Evolutionary conservation across 2,329 filamentous ascomycete species (phyloP).

Genomic region (Chlorencoelia australis): DNA sequence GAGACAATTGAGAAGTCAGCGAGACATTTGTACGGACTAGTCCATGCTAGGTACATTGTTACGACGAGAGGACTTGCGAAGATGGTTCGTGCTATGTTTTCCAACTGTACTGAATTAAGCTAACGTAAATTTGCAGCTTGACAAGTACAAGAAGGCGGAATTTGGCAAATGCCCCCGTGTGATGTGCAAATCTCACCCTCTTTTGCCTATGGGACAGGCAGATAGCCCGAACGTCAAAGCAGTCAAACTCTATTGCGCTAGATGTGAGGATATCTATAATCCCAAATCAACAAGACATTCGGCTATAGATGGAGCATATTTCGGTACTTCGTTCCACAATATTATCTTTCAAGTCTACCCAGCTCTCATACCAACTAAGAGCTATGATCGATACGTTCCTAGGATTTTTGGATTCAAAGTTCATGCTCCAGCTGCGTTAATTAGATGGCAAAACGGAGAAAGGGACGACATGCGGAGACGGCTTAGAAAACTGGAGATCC

Average conservation of each 20-base stretch:
- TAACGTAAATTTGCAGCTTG: constrained; percentile 52
- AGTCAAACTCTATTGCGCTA: constrained; percentile 93
- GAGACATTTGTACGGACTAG: constrained; percentile 86
- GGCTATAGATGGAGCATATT: constrained; percentile 93
- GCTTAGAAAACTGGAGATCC: constrained; percentile 60
- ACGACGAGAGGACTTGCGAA: constrained; percentile 89
- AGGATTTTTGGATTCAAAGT: constrained; percentile 93
- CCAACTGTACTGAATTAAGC: constrained; percentile 1
- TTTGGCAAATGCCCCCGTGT: constrained; percentile 98
- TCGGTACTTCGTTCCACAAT: constrained; percentile 96
- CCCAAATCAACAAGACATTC: constrained; percentile 95
- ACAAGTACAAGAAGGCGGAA: constrained; percentile 97
- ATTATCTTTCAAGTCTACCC: constrained; percentile 99
- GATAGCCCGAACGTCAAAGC: constrained; percentile 81
- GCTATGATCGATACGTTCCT: constrained; percentile 74
- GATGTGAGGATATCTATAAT: constrained; percentile 98
- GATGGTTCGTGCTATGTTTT: constrained; percentile 57
- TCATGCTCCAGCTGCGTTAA: constrained; percentile 76
- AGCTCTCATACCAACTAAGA: constrained; percentile 77
- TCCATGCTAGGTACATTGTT: constrained; percentile 94
- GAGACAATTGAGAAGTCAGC: constrained; percentile 98
- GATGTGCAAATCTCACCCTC: constrained; percentile 83
- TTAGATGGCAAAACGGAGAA: constrained; percentile 80
- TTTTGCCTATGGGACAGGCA: constrained; percentile 89
- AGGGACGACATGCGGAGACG: constrained; percentile 75